phyloP scores from a whole-genome alignment of 2,329 filamentous ascomycete genomes.

The Mycosphaerella arachidis region DNA sequence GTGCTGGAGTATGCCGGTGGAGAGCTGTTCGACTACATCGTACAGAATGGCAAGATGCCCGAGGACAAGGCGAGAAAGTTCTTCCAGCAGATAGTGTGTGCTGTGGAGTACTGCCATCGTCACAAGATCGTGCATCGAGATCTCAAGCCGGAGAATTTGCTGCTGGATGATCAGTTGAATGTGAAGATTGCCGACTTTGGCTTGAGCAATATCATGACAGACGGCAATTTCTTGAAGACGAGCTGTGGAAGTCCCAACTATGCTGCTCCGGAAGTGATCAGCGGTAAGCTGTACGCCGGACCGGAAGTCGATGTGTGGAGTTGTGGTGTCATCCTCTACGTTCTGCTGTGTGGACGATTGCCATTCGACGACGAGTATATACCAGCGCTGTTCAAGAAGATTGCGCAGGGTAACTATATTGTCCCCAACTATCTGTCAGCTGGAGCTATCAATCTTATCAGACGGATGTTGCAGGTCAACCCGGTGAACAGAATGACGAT shows the following conservation, averaged over 20 bases:
- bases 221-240: constrained; percentile 97
- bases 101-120: constrained; percentile 96
- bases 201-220: constrained; percentile 99
- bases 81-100: constrained; percentile 98
- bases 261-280: constrained; percentile 94
- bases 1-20: constrained; percentile 95
- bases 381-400: constrained; percentile 95
- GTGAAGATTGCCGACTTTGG: constrained; percentile 99
- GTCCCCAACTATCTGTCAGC: constrained; percentile 86
- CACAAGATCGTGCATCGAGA: constrained; percentile 99
- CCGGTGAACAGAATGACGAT: constrained; percentile 92
- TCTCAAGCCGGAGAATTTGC: constrained; percentile 91
- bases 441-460: constrained; percentile 77
- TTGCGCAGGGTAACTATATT: constrained; percentile 87
- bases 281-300: constrained; percentile 93
- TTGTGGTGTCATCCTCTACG: constrained; percentile 63
- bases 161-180: constrained; percentile 91
- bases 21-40: constrained; percentile 97
- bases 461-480: constrained; percentile 91
- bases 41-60: constrained; percentile 84
- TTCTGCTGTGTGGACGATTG: constrained; percentile 62
- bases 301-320: constrained; percentile 99
- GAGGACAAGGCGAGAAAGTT: constrained; percentile 93
- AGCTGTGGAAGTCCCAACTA: constrained; percentile 98
- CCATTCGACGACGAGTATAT: constrained; percentile 99